phyloP scores from a whole-genome alignment of 768 basidiomycete species.

The Postia placenta region DNA sequence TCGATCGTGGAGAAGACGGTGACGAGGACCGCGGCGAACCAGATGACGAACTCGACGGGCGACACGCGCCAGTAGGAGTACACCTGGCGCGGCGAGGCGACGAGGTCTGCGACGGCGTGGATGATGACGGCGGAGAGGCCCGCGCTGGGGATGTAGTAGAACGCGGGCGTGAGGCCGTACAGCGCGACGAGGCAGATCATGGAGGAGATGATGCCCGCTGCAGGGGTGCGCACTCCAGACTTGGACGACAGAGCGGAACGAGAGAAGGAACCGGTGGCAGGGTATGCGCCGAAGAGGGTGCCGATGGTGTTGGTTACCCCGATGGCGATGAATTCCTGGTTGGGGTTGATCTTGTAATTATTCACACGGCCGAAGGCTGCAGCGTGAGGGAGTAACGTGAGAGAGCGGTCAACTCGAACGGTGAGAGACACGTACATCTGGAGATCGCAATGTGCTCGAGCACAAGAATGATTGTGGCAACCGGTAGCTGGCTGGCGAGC shows the following conservation, averaged over 20 bases:
- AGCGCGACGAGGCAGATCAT: slow-evolving; percentile 89
- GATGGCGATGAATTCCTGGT: slow-evolving; percentile 94
- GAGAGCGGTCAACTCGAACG: not conserved
- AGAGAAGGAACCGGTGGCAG: slow-evolving; percentile 97
- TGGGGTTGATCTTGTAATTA: slow-evolving; percentile 89
- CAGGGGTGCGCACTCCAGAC: slow-evolving; percentile 94
- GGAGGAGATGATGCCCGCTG: slow-evolving; percentile 80
- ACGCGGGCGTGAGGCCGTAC: slow-evolving; percentile 90
- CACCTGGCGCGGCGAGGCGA: slow-evolving; percentile 77
- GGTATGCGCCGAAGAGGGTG: slow-evolving; percentile 86
- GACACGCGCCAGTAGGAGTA: slow-evolving; percentile 93
- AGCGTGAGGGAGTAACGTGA: not conserved
- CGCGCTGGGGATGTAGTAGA: slow-evolving; percentile 83
- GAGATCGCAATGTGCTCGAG: slow-evolving; percentile 96
- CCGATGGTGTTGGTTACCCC: slow-evolving; percentile 95
- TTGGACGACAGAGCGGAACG: slow-evolving; percentile 96
- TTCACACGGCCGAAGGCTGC: slow-evolving; percentile 94
- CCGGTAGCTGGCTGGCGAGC: slow-evolving; percentile 69
- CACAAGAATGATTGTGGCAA: slow-evolving; percentile 84
- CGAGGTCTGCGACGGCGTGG: slow-evolving; percentile 84
- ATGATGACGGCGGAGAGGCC: slow-evolving; percentile 92
- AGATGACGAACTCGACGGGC: slow-evolving; percentile 89
- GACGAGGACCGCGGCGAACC: slow-evolving; percentile 78
- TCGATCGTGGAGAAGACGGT: slow-evolving; percentile 94
- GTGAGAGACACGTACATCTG: slow-evolving; percentile 51